Evolutionary conservation across 345 rosid species (phyloP), one percentile per base, ranked within the genome.

Genomic region (Ricinus communis): DNA sequence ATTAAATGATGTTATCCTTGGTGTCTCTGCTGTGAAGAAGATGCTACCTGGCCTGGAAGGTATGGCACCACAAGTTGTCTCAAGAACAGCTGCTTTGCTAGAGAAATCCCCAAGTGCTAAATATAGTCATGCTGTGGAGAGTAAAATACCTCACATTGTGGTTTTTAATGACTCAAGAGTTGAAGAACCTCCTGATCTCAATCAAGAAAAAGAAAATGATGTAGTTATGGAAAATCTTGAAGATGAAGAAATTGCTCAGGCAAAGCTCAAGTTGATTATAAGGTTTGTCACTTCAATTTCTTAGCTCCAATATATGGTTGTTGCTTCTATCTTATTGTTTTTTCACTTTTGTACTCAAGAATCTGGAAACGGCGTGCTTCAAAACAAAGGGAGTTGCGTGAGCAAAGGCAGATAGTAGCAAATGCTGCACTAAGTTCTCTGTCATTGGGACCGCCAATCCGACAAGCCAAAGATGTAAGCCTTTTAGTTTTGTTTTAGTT

Each of bases 241-340:
- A 53, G 87, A 88, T 79, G 71, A 69, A 76, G 92, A 85, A 84
- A 85, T 86, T 82, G 83, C 88, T 1, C 77, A 75, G 68, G 96
- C 98, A 80, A 90, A 89, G 80, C 89, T 92, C 73, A 92, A 85
- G 85, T 80, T 90, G 87, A 89, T 90, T 72, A 74, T 89, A 74
- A 90, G 98, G 99, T 95, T 76, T 66, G 45, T 62, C 67, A 74
- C 79, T 72, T 65, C 43, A 19, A 65, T 43, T 31, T 31, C 30
- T 69, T 45, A n/a, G 33, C 69, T 55, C 30, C 49, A 55, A 72
- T 54, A 31, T 71, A 27, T 62, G 38, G 57, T 72, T 31, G 21
- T 60, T 41, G 15, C 22, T 16, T 18, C 16, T 14, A 16, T 66
- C 28, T 57, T 28, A 1, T 50, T 33, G 12, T 68, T 69, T 62